Percentiles rank a stretch among this genome's conserved stretches.
Conservation (phyloP, 2,329 filamentous ascomycete genomes). For the Trichoderma sp. region DNA sequence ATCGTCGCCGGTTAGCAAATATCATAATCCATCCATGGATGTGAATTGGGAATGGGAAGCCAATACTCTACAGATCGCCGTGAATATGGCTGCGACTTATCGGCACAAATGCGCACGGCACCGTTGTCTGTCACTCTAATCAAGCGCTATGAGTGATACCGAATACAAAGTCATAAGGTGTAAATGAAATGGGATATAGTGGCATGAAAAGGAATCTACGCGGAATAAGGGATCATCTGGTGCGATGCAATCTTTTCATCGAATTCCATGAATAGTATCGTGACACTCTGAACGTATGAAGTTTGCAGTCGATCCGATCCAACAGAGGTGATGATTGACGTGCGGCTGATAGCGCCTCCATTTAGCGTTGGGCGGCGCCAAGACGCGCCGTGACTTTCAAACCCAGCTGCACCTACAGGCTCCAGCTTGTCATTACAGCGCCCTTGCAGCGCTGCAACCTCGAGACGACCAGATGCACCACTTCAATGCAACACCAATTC, state of each 20-base stretch:
- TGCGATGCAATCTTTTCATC: background rate
- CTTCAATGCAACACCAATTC: no score
- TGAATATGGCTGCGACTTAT: background rate
- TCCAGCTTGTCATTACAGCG: background rate
- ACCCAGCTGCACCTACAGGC: background rate
- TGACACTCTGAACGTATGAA: background rate
- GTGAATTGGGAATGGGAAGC: no score
- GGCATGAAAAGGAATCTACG: rapidly evolving
- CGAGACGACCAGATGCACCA: background rate
- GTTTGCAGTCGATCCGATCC: no score
- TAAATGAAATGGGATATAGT: background rate
- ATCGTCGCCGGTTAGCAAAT: background rate
- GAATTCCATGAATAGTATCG: background rate
- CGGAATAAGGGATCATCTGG: background rate
- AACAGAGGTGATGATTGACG: background rate
- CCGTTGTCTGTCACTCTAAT: no score
- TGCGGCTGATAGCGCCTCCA: background rate
- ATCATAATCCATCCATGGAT: background rate
- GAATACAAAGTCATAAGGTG: background rate
- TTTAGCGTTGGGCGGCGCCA: background rate
- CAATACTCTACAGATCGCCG: background rate
- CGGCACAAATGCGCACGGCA: background rate
- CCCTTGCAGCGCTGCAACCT: background rate
- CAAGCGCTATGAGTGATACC: no score
- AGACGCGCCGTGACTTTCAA: background rate